A percentile compares a stretch with the other conserved stretches of the same genome.
These are phyloP conservation scores for Striga asiatica DNA, from an alignment of 257 asterid species.

Conservation along the genomic window DNA sequence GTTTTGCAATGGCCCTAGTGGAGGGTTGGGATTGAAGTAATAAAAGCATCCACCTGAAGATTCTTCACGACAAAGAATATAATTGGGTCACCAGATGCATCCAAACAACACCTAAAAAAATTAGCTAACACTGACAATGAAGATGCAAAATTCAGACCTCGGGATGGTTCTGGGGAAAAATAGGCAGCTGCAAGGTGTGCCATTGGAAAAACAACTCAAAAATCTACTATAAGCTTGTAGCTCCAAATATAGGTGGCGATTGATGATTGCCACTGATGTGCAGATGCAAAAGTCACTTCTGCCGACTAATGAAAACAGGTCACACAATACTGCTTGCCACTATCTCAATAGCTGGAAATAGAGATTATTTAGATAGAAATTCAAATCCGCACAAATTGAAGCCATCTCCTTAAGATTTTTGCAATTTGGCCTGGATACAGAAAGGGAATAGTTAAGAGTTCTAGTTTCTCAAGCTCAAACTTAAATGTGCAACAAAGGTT, in stretches of 20 bases:
- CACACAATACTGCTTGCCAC: background rate
- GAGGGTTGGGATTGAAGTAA: background rate
- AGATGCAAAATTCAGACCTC: conserved; percentile 2
- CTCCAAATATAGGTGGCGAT: background rate
- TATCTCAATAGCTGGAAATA: background rate
- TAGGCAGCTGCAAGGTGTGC: background rate
- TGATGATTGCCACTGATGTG: background rate
- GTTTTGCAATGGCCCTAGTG: too few species aligned
- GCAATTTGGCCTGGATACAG: background rate
- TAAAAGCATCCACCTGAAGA: background rate
- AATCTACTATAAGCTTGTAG: background rate
- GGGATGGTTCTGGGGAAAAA: conserved; percentile 1
- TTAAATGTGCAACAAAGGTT: background rate
- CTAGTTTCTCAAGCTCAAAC: background rate
- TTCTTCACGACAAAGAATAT: background rate
- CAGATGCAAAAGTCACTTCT: background rate
- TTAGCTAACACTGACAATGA: background rate
- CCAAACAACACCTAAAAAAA: background rate
- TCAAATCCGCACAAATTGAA: background rate
- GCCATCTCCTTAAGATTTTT: background rate
- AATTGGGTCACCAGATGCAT: background rate
- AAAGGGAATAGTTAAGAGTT: background rate
- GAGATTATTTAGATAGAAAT: background rate
- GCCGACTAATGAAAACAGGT: background rate
- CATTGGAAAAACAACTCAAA: background rate